Conservation (phyloP, 78 protist species). For the Dictyostelium brefeldianum region DNA sequence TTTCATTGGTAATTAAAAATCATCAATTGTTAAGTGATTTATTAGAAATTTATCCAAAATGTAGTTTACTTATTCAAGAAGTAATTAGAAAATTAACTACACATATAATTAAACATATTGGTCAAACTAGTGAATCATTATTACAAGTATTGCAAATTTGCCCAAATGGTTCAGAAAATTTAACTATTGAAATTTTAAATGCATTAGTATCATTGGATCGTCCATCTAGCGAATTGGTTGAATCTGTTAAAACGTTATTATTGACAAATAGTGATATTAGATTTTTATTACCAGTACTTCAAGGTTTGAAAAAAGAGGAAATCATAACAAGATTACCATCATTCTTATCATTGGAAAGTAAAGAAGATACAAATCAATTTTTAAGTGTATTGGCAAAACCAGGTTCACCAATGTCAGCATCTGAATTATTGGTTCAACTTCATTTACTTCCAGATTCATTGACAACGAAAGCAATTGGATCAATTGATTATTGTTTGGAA, state of each 20-base stretch:
- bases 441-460: slow-evolving; percentile 7
- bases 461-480: background rate
- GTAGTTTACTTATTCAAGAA: background rate
- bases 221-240: slow-evolving; percentile 34
- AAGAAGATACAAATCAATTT: slow-evolving; percentile 15
- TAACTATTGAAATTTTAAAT: slow-evolving; percentile 20
- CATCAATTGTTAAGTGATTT: slow-evolving; percentile 14
- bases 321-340: slow-evolving; percentile 34
- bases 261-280: slow-evolving; percentile 3
- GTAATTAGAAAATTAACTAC: slow-evolving; percentile 3
- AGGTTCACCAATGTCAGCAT: slow-evolving; percentile 54
- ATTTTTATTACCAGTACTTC: slow-evolving; percentile 52
- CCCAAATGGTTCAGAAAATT: slow-evolving; percentile 36
- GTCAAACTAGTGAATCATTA: slow-evolving; percentile 23
- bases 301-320: slow-evolving; percentile 54
- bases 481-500: slow-evolving; percentile 51
- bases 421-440: slow-evolving; percentile 72
- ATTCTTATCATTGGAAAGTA: background rate
- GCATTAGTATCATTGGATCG: background rate
- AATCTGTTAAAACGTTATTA: slow-evolving; percentile 13
- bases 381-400: slow-evolving; percentile 11
- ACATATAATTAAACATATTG: slow-evolving; percentile 23
- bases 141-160: slow-evolving; percentile 35
- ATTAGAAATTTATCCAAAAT: slow-evolving; percentile 30
- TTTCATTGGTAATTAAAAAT: slow-evolving; percentile 41